These are phyloP conservation scores for Aschersonia sp. DNA, from an alignment of 2,329 filamentous ascomycete species.

Conservation along the genomic window DNA sequence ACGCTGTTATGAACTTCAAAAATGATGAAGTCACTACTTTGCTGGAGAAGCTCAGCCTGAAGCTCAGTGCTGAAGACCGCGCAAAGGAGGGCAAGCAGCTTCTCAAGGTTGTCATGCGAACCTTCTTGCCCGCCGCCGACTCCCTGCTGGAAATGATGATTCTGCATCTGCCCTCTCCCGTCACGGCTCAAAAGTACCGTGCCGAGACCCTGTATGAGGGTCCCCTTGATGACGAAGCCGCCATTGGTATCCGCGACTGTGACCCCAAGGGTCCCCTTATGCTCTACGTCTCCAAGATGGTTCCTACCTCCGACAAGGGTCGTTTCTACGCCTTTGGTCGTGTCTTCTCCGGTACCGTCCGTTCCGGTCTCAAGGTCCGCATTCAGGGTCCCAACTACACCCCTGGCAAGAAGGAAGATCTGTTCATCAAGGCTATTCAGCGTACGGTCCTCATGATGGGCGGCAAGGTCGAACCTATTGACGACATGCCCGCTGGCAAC, in stretches of 20 bases:
- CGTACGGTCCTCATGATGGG: constrained; percentile 99
- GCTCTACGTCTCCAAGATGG: constrained; percentile 99
- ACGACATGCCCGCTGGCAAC: constrained; percentile 98
- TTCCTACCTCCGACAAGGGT: constrained; percentile 97
- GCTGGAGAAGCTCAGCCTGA: constrained; percentile 86
- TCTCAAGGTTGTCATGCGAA: constrained; percentile 95
- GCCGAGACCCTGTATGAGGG: constrained; percentile 98
- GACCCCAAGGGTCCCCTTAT: constrained; percentile 97
- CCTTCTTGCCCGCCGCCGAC: constrained; percentile 96
- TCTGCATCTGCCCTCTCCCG: constrained; percentile 92
- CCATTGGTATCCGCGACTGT: constrained; percentile 96
- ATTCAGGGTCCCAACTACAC: constrained; percentile 99
- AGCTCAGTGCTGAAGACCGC: constrained; percentile 74
- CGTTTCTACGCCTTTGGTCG: constrained; percentile 99
- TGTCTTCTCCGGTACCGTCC: constrained; percentile 98
- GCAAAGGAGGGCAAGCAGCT: constrained; percentile 95
- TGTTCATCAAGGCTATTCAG: constrained; percentile 99
- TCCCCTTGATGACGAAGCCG: constrained; percentile 80
- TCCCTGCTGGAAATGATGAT: constrained; percentile 99
- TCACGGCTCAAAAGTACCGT: constrained; percentile 95
- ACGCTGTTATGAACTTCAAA: constrained; percentile 96
- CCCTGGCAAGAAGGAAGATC: constrained; percentile 96
- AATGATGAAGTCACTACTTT: constrained; percentile 76
- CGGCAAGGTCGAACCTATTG: constrained; percentile 95
- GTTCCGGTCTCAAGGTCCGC: constrained; percentile 96